phyloP scores from a whole-genome alignment of 306 rosid species.

The Luffa acutangula region DNA sequence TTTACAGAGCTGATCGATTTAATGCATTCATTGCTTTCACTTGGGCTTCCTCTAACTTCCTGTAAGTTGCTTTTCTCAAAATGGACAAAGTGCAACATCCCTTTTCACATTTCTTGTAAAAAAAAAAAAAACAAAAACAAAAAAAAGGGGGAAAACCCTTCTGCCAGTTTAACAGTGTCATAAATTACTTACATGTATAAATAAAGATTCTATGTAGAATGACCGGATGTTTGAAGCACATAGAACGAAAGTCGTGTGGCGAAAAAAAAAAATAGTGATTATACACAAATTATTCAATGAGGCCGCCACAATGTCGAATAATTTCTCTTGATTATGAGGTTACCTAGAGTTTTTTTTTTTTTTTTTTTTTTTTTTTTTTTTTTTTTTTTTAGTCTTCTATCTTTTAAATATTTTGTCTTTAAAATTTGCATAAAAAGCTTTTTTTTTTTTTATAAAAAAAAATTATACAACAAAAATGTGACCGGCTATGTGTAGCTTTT shows the following conservation, averaged over 20 bases:
- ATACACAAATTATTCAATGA: too few relatives aligned
- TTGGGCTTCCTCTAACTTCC: slow-evolving; percentile 2
- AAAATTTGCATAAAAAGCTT: too few relatives aligned
- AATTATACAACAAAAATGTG: too few relatives aligned
- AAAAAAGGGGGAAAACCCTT: not conserved
- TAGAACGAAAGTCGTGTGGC: not conserved
- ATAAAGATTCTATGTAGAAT: not conserved
- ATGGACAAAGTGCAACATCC: not conserved
- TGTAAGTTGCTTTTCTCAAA: not conserved
- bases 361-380: too few relatives aligned
- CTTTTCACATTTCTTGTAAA: not conserved
- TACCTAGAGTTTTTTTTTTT: not conserved
- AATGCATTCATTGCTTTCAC: not conserved
- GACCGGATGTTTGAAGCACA: not conserved
- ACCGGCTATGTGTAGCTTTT: too few relatives aligned
- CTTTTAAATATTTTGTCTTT: too few relatives aligned
- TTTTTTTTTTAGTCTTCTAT: too few relatives aligned
- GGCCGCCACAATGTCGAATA: too few relatives aligned
- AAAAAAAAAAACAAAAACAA: not conserved
- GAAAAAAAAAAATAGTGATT: not conserved
- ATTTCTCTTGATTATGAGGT: not conserved
- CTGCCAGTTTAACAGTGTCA: not conserved
- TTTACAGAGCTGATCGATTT: not conserved
- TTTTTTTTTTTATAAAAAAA: too few relatives aligned
- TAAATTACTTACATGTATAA: slow-evolving; percentile 1